Evolutionary conservation across 73 alveolate genomes (phyloP), one percentile per base, ranked within the genome.

Genomic region (Uronychia setigera): DNA sequence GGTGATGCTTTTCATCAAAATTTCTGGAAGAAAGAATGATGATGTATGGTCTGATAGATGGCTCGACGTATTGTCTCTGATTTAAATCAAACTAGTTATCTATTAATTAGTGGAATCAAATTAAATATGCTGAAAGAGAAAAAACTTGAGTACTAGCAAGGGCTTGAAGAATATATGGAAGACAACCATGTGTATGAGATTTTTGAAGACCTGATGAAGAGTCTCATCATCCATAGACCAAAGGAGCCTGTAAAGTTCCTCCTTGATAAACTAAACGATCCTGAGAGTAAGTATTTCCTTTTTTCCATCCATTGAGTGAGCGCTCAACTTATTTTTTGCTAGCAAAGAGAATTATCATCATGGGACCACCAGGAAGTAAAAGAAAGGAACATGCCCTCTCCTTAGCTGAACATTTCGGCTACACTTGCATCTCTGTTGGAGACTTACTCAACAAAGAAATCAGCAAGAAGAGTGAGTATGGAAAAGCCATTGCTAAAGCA

Each of bases 141-240:
- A 83, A 96, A 95, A 84, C 88, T 92, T 26, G 94, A 95, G 80
- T 96, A 95, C 93, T 93, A 95, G 58, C 84, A 95, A 79, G 87
- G 93, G 34, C 95, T 98, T 35, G 99, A 98, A 77, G 94, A 93
- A 58, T 98, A 94, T 87, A 87, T 98, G 35, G 99, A 98, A 83
- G 97, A 95, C 58, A 83, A 96, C 74, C 87, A 98, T 80, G 98
- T 97, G 85, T 96, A 98, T 79, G 99, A 98, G 80, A 88, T 96
- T 77, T 98, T 98, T 88, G 99, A 98, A 77, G 95, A 92, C 83
- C 86, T 98, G 87, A 92, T 98, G 89, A 98, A 97, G 91, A 92
- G 93, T 29, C 87, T 97, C 60, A 88, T 98, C 74, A 94, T 95
- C 81, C 91, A 96, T 78, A 93, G 93, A 76, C 91, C 91, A 26